phyloP scores from a whole-genome alignment of 495 filamentous ascomycete genomes.

The Penicillium alfredii region DNA sequence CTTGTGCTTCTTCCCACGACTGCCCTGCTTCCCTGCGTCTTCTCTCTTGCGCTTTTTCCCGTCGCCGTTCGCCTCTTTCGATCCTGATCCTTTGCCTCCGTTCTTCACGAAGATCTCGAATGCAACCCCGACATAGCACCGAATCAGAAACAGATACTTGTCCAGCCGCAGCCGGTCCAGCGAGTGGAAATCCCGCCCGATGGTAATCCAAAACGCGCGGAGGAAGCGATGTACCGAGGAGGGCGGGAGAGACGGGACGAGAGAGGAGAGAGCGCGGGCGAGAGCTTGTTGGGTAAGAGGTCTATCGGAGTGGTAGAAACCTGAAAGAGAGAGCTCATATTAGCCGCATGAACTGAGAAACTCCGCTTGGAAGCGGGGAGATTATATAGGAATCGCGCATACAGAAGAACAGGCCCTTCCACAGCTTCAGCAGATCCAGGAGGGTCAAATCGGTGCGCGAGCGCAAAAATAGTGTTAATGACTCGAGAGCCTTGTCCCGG shows the following conservation, averaged over 20 bases:
- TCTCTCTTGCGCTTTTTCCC: constrained; percentile 28
- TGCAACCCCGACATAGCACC: constrained; percentile 63
- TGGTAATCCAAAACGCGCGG: constrained; percentile 83
- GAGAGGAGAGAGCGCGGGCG: constrained; percentile 65
- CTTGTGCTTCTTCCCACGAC: constrained; percentile 43
- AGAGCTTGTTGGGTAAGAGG: constrained; percentile 82
- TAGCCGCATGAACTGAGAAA: too few species aligned
- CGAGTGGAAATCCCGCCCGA: constrained; percentile 71
- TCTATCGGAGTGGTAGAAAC: constrained; percentile 90
- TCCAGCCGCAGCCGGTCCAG: constrained; percentile 87
- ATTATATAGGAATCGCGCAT: constrained; percentile 7
- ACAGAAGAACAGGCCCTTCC: constrained; percentile 97
- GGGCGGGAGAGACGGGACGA: constrained; percentile 59
- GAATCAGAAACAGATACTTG: constrained; percentile 84
- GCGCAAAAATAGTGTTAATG: constrained; percentile 71
- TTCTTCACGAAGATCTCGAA: constrained; percentile 49
- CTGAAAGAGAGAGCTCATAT: constrained; percentile 21
- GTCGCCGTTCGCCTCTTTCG: too few species aligned
- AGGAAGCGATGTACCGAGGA: constrained; percentile 50
- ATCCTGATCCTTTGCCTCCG: too few species aligned
- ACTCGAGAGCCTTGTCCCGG: constrained; percentile 73
- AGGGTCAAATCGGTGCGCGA: constrained; percentile 59
- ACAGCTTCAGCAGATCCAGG: constrained; percentile 82
- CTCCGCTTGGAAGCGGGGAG: background rate
- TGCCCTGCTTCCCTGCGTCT: constrained; percentile 25